Conservation (phyloP, 345 rosid species). For the Pistacia vera region DNA sequence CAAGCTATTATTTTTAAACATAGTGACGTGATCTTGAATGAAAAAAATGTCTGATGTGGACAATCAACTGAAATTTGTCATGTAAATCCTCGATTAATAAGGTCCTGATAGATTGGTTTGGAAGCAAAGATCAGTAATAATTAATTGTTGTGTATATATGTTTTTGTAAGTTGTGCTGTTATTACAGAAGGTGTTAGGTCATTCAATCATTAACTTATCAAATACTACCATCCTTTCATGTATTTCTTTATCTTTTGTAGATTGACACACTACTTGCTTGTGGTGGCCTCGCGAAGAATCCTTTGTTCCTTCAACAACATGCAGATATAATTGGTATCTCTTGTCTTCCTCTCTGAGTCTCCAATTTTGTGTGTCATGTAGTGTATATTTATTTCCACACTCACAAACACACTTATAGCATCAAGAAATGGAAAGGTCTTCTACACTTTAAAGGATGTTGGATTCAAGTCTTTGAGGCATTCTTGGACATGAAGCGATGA, state of each 20-base stretch:
- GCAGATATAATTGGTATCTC: slow-evolving; percentile 78
- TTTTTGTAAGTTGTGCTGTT: slow-evolving; percentile 10
- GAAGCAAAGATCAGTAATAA: background rate
- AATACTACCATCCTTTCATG: background rate
- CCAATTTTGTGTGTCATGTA: background rate
- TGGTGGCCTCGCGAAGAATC: slow-evolving; percentile 85
- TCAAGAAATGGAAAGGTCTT: background rate
- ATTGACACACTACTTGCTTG: slow-evolving; percentile 85
- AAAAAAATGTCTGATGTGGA: background rate
- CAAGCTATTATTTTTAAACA: background rate
- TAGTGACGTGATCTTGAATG: background rate
- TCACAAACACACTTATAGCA: background rate
- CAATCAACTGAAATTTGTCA: background rate
- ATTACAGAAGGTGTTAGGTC: background rate
- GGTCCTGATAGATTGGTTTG: background rate
- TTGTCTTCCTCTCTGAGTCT: slow-evolving; percentile 10
- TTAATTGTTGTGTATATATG: background rate
- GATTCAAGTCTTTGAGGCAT: background rate
- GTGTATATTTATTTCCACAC: background rate
- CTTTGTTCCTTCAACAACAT: slow-evolving; percentile 77
- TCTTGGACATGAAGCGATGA: slow-evolving; percentile 1
- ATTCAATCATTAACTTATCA: background rate
- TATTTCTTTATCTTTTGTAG: slow-evolving; percentile 40
- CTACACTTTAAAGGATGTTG: background rate
- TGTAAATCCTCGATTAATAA: background rate